phyloP scores from a whole-genome alignment of 164 flowering plant species.

The Chloranthus sessilifolius region DNA sequence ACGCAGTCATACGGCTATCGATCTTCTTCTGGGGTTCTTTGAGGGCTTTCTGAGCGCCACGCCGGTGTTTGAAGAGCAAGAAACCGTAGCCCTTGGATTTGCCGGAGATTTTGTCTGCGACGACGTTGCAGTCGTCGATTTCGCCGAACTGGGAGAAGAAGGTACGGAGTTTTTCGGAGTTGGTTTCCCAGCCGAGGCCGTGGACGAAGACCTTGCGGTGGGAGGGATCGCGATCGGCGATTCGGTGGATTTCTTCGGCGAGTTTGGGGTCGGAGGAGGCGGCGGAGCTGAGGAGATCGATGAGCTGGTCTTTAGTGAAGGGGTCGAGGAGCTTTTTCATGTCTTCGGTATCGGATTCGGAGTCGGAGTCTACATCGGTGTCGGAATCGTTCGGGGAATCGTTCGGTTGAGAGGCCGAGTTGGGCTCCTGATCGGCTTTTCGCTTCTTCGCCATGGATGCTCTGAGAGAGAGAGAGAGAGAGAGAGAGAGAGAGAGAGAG shows the following conservation, averaged over 20 bases:
- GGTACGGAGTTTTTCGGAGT: constrained; percentile 24
- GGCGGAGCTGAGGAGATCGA: constrained; percentile 35
- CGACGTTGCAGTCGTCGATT: constrained; percentile 35
- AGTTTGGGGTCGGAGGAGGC: constrained; percentile 21
- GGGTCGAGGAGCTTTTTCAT: constrained; percentile 31
- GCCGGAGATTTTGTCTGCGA: constrained; percentile 34
- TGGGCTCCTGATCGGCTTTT: constrained; percentile 13
- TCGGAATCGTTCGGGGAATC: constrained; percentile 3
- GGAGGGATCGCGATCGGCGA: constrained; percentile 44
- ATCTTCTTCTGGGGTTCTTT: constrained; percentile 42
- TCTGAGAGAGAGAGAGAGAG: neutral
- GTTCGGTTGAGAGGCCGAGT: neutral
- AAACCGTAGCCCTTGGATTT: constrained; percentile 49
- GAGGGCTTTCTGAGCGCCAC: constrained; percentile 29
- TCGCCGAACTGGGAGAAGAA: constrained; percentile 35
- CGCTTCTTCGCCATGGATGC: constrained; percentile 25
- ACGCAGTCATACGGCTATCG: constrained; percentile 37
- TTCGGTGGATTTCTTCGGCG: constrained; percentile 26
- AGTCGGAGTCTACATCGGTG: neutral
- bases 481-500: neutral
- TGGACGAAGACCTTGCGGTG: constrained; percentile 47
- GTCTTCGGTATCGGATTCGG: constrained; percentile 14
- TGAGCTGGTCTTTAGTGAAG: constrained; percentile 42
- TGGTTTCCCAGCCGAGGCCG: constrained; percentile 47
- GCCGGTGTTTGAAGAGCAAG: constrained; percentile 29